Evolutionary conservation across 805 yeast genomes (phyloP).

Genomic region (Candida xiaguanensis): DNA sequence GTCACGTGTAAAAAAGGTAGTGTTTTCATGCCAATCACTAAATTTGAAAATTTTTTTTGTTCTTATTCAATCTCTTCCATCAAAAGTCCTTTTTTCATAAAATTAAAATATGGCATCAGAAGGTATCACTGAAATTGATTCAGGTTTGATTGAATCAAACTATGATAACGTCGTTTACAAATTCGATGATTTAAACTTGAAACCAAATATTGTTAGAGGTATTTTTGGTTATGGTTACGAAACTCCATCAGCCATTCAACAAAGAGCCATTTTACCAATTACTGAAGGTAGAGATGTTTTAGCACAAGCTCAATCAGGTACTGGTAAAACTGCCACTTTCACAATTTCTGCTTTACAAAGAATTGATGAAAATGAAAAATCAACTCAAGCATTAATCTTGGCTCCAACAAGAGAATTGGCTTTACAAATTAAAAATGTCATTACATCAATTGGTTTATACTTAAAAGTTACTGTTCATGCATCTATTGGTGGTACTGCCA

Average conservation of each 20-base stretch:
- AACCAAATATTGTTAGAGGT: conserved; percentile 72
- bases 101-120: conserved; percentile 39
- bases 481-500: conserved; percentile 94
- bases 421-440: conserved; percentile 91
- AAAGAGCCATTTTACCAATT: conserved; percentile 75
- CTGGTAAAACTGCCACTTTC: conserved; percentile 89
- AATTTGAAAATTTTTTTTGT: conserved; percentile 3
- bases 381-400: conserved; percentile 88
- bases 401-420: conserved; percentile 99
- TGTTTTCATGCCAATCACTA: background rate
- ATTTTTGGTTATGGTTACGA: conserved; percentile 81
- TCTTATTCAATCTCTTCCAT: background rate
- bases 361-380: conserved; percentile 67
- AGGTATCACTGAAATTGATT: conserved; percentile 76
- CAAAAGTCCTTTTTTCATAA: background rate
- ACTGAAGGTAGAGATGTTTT: conserved; percentile 68
- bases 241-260: conserved; percentile 78
- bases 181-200: conserved; percentile 73
- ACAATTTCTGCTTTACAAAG: conserved; percentile 70
- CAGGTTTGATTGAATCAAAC: conserved; percentile 86
- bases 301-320: conserved; percentile 89
- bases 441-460: conserved; percentile 83
- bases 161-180: conserved; percentile 81
- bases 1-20: conserved; percentile 5
- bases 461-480: conserved; percentile 92